Percentiles rank a stretch among this genome's conserved stretches.
Conservation (phyloP, 2,329 filamentous ascomycete species). For the Orbilia oligospora region DNA sequence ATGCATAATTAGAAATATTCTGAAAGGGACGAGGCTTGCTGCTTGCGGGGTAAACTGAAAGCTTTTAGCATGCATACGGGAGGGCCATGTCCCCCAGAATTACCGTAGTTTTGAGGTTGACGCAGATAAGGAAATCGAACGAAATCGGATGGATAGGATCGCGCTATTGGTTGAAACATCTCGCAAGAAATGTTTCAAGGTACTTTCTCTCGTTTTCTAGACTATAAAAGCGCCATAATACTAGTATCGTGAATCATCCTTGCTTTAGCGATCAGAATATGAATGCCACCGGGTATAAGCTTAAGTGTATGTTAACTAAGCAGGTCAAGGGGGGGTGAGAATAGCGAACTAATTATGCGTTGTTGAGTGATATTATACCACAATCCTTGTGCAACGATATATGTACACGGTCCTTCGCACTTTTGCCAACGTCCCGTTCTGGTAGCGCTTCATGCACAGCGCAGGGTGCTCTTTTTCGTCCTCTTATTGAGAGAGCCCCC, state of each 20-base stretch:
- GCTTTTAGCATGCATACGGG: neutral
- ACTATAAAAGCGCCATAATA: neutral
- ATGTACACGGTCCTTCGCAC: conserved; percentile 12
- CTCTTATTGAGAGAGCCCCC: conserved; percentile 20
- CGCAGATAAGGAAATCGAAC: conserved; percentile 15
- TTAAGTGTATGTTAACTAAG: neutral
- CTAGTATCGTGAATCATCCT: neutral
- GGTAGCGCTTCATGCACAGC: conserved; percentile 46
- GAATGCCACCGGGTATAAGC: conserved; percentile 6
- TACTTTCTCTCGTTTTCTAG: neutral
- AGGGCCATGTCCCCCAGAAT: conserved; percentile 9
- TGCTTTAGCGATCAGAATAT: conserved; percentile 32
- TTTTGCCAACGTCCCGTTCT: conserved; percentile 49
- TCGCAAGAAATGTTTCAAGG: conserved; percentile 17
- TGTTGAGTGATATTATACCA: conserved; percentile 58
- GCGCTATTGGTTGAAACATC: conserved; percentile 32
- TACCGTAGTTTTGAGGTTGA: neutral
- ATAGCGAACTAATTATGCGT: conserved; percentile 37
- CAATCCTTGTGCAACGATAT: conserved; percentile 49
- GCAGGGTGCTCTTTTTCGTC: conserved; percentile 42
- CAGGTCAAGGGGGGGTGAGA: neutral
- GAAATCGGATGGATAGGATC: conserved; percentile 28
- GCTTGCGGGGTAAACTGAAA: conserved; percentile 21
- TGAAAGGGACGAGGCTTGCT: neutral
- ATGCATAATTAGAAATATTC: conserved; percentile 24